Evolutionary conservation across 1,284 basidiomycete genomes (phyloP).

Genomic region (Cryptococcus deneoformans): DNA sequence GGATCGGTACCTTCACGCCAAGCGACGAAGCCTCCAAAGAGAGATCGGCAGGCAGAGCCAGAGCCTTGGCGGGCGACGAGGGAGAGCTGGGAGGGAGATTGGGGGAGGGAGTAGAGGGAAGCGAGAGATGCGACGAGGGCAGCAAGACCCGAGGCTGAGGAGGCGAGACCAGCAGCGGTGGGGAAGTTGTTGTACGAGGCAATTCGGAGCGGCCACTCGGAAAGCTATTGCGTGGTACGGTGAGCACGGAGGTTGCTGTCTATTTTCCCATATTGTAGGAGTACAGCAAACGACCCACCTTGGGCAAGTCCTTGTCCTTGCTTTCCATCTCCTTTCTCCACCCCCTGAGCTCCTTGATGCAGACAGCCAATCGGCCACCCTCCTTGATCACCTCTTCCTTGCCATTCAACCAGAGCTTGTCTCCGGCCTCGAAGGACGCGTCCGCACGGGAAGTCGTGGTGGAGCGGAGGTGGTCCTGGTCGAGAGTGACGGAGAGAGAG

Average conservation of each 20-base stretch:
- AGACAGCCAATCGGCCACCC: slow-evolving; percentile 74
- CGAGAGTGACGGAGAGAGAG: slow-evolving; percentile 93
- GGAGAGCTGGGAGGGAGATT: slow-evolving; percentile 69
- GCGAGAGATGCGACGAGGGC: slow-evolving; percentile 90
- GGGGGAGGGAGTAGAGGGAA: slow-evolving; percentile 76
- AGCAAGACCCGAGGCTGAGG: slow-evolving; percentile 95
- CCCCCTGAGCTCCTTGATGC: slow-evolving; percentile 82
- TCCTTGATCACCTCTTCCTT: slow-evolving; percentile 83
- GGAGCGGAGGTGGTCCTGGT: slow-evolving; percentile 91
- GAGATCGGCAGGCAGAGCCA: slow-evolving; percentile 94
- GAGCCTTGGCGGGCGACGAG: slow-evolving; percentile 95
- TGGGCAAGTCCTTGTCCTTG: slow-evolving; percentile 60
- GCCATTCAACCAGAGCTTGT: slow-evolving; percentile 93
- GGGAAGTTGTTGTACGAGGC: slow-evolving; percentile 99
- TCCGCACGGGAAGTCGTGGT: slow-evolving; percentile 91
- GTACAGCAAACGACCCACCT: slow-evolving; percentile 54
- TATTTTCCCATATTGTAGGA: neutral
- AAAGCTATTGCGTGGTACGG: slow-evolving; percentile 56
- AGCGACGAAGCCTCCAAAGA: slow-evolving; percentile 96
- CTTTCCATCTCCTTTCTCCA: slow-evolving; percentile 74
- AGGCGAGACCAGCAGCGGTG: slow-evolving; percentile 95
- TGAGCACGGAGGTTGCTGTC: neutral
- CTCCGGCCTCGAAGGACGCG: slow-evolving; percentile 62
- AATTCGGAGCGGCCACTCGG: slow-evolving; percentile 74
- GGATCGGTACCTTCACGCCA: slow-evolving; percentile 76